phyloP scores from a whole-genome alignment of 495 filamentous ascomycete species.

The Aspergillus haitiensis region DNA sequence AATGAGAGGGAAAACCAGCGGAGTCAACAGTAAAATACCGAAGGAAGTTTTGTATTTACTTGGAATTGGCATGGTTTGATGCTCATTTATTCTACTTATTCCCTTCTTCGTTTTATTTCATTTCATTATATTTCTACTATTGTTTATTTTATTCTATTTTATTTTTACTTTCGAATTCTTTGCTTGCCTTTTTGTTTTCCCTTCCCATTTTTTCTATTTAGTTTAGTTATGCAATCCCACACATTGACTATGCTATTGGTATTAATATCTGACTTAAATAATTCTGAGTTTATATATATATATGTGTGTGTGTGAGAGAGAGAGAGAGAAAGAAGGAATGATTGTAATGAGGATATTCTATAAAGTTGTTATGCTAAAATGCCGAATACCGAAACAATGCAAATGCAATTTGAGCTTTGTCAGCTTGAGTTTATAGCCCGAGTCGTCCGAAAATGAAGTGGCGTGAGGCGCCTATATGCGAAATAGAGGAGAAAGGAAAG shows the following conservation, averaged over 20 bases:
- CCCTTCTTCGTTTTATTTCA: not conserved
- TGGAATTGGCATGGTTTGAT: too few species aligned
- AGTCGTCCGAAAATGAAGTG: not conserved
- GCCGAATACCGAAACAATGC: too few species aligned
- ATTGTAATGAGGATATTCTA: not conserved
- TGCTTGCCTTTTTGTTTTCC: too few species aligned
- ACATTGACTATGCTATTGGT: too few species aligned
- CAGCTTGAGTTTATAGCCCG: too few species aligned
- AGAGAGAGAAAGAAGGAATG: constrained; percentile 3
- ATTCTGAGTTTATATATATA: too few species aligned
- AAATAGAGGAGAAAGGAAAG: not conserved
- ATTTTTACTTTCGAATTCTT: not conserved
- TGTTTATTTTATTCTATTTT: not conserved
- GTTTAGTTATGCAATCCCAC: too few species aligned
- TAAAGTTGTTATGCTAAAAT: not conserved
- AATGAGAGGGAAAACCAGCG: not conserved
- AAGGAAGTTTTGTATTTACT: too few species aligned
- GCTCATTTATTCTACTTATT: not conserved
- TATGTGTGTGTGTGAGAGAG: not conserved
- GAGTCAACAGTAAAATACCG: too few species aligned
- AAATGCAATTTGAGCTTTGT: too few species aligned
- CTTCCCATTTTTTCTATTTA: too few species aligned
- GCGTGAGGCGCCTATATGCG: not conserved
- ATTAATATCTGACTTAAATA: too few species aligned
- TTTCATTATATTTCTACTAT: not conserved